phyloP scores from a whole-genome alignment of 1,284 basidiomycete genomes.

The Veloporphyrellus conicus region DNA sequence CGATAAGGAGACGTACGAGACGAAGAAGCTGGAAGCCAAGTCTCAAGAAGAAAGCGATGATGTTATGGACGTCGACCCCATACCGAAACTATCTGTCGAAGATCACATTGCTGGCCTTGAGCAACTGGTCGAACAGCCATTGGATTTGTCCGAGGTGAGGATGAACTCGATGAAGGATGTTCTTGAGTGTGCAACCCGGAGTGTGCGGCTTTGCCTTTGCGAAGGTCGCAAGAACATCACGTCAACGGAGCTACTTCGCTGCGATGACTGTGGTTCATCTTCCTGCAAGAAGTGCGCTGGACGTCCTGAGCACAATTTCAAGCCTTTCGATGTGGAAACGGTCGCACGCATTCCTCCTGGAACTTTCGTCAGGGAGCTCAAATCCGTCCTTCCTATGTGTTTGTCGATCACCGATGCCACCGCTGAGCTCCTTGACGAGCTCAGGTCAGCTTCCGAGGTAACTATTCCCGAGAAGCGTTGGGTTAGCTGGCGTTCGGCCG shows the following conservation, averaged over 20 bases:
- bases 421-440: slow-evolving; percentile 47
- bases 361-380: slow-evolving; percentile 72
- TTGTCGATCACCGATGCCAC: slow-evolving; percentile 59
- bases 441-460: slow-evolving; percentile 45
- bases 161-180: slow-evolving; percentile 51
- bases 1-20: slow-evolving; percentile 60
- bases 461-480: slow-evolving; percentile 53
- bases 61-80: slow-evolving; percentile 46
- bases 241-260: slow-evolving; percentile 64
- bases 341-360: slow-evolving; percentile 62
- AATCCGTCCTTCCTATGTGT: slow-evolving; percentile 84
- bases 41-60: slow-evolving; percentile 39
- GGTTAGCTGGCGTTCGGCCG: slow-evolving; percentile 65
- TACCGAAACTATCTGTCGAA: slow-evolving; percentile 32
- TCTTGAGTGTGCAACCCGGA: slow-evolving; percentile 63
- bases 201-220: slow-evolving; percentile 79
- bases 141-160: slow-evolving; percentile 65
- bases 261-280: slow-evolving; percentile 72
- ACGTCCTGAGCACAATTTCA: slow-evolving; percentile 80
- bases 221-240: slow-evolving; percentile 84
- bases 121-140: slow-evolving; percentile 52
- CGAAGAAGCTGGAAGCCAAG: slow-evolving; percentile 44
- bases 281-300: slow-evolving; percentile 86
- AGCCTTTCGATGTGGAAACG: slow-evolving; percentile 46
- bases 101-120: slow-evolving; percentile 70